Base-by-base conservation (phyloP, 2,329 filamentous ascomycete genomes). In the Pyrenophora graminea region DNA sequence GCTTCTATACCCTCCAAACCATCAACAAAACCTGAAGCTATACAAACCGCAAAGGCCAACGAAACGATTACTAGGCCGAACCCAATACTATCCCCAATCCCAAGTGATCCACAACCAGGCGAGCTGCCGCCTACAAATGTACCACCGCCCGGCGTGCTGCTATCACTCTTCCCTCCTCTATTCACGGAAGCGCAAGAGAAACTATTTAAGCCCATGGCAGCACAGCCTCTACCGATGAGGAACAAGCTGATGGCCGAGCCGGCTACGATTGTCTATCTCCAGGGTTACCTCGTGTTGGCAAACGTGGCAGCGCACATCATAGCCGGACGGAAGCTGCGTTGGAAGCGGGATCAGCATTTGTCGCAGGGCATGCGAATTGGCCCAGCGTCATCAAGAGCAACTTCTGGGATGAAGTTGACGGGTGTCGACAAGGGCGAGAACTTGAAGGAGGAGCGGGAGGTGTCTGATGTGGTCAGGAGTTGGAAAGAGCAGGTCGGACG, bases 331-430 rank as follows among this genome's bases (percentile, higher is more conserved):
- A 91, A 90, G 65, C 78, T 89, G 44, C 87, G 93, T 49, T 97
- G 93, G 93, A 93, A 96, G 70, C 84, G 93, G 46, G 93, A 97
- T 73, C 87, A 85, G 55, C 85, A 91, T 55, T 79, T 97, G 10
- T 84, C 89, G 1, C 91, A 96, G 72, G 87, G 87, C 66, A 96
- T 96, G 89, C 86, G 88, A 49, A 96, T 97, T 55, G 85, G 85
- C 0, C 83, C 83, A 17, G 90, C 90, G 1, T 85, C 85, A 13
- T 90, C 89, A 63, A 72, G 76, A 43, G 86, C 81, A 61, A 75
- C 76, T 27, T 88, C 82, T n/a, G 85, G 93, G 3, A 97, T 97
- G 93, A 97, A 97, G 74, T 82, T 97, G 17, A 84, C 88, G 0
- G 88, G 90, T 10, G 79, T 97, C 34, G 92, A 96, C 74, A 93